Base-by-base conservation (phyloP, 805 yeast genomes). In the Saccharomycodes ludwigii region DNA sequence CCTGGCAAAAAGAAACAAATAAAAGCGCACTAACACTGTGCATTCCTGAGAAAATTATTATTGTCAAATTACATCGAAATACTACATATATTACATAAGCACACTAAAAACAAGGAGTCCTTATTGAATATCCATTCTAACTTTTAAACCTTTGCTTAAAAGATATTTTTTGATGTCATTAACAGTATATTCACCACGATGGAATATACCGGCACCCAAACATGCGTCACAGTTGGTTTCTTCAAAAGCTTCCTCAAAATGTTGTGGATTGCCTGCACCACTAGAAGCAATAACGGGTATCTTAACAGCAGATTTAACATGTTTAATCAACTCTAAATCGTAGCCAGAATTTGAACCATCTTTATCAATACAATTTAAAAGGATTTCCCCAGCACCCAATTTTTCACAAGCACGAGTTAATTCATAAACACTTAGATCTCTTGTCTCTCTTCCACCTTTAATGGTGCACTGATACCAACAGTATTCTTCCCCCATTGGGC, bases 191-290 rank as follows among this genome's bases (percentile, higher is more conserved):
- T 88, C 97, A 15, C 82, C 86, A 52, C 98, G 68, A 62, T 91
- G 99, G 65, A 91, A 91, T 77, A 91, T 79, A 27, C 99, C 99
- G 4, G 99, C 99, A 23, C 98, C 99, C 24, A 91, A 66, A 12
- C 98, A 97, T 26, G 99, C 99, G 59, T 91, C 98, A 1, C 91
- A 78, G 5, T 69, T 65, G 11, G 96, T 85, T 27, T 76, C 64
- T 28, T 63, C 65, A 49, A 91, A 91, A 2, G 83, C 99, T 41
- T 91, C 84, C 40, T 72, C 73, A 52, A 91, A 91, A 58, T 91
- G 97, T 30, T 64, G 68, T 2, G 99, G 98, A 15, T 62, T 71
- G 31, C 99, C 99, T 5, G 99, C 99, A 34, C 99, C 99, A 39
- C 93, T 78, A 5, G 96, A 85, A 1, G 98, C 97, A 54, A 91